Percentiles rank a stretch among this genome's conserved stretches.
Conservation (phyloP, 768 basidiomycete genomes). For the Phylloporus sp. region DNA sequence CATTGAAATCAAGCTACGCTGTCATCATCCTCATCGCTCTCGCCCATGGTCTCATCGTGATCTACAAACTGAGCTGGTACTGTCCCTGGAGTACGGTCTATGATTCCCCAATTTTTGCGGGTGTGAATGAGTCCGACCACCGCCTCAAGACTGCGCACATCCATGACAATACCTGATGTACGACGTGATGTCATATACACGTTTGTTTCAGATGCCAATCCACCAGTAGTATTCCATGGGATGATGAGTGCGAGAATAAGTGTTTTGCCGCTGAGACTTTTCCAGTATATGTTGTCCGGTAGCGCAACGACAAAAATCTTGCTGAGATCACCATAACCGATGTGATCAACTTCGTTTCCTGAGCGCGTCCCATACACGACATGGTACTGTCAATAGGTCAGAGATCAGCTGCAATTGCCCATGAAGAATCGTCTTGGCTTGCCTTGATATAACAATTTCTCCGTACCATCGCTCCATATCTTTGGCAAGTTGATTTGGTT, state of each 20-base stretch:
- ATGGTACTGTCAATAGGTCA: no score
- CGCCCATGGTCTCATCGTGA: no score
- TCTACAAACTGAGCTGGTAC: no score
- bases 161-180: conserved; percentile 5
- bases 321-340: conserved; percentile 10
- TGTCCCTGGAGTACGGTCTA: no score
- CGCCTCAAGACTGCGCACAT: conserved; percentile 10
- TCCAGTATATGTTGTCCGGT: not conserved
- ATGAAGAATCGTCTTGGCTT: not conserved
- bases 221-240: conserved; percentile 8
- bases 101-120: conserved; percentile 13
- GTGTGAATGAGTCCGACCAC: conserved; percentile 15
- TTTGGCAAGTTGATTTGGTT: not conserved
- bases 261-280: conserved; percentile 1
- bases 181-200: not conserved
- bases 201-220: not conserved
- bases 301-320: conserved; percentile 11
- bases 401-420: no score
- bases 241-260: conserved; percentile 12
- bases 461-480: not conserved
- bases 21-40: no score
- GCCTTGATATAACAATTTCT: not conserved
- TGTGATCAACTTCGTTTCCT: no score
- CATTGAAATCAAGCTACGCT: no score
- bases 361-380: no score